These are phyloP conservation scores for Chrysopogon serrulatus DNA, from an alignment of 176 grass and related monocot species.

Conservation along the genomic window DNA sequence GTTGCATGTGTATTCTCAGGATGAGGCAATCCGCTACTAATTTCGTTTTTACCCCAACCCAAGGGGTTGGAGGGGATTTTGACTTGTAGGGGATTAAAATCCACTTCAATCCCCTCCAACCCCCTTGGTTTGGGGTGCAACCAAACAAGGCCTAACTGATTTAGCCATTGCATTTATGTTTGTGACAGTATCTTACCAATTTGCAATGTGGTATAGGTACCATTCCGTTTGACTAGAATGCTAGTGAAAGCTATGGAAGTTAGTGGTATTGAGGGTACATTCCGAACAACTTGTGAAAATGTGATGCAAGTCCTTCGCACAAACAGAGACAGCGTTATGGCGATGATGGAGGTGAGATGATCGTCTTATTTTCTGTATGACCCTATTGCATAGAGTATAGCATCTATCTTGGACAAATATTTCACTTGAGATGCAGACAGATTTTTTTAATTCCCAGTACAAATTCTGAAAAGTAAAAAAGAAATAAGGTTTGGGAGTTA, in stretches of 20 bases:
- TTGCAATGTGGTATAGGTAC: slow-evolving; percentile 56
- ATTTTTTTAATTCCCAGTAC: not conserved
- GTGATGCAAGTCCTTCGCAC: slow-evolving; percentile 99
- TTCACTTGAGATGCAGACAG: not conserved
- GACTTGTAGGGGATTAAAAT: no score
- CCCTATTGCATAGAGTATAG: not conserved
- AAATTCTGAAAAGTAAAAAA: not conserved
- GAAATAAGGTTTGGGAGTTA: not conserved
- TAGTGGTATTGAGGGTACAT: slow-evolving; percentile 96
- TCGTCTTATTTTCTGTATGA: not conserved
- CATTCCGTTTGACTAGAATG: slow-evolving; percentile 97
- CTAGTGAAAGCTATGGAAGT: slow-evolving; percentile 99
- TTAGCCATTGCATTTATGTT: not conserved
- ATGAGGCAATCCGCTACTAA: no score
- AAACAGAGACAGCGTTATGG: slow-evolving; percentile 98
- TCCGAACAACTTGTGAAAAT: slow-evolving; percentile 97
- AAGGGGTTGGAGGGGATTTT: no score
- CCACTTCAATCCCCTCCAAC: no score
- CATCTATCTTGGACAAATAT: not conserved
- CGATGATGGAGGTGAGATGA: slow-evolving; percentile 96
- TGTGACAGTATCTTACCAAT: not conserved
- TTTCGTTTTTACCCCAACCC: no score
- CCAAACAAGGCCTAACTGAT: no score
- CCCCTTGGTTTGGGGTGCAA: no score
- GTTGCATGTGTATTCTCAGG: no score